Evolutionary conservation across 2,329 filamentous ascomycete species (phyloP), one percentile per base, ranked within the genome.

Genomic region (Sarocladium brachiariae): DNA sequence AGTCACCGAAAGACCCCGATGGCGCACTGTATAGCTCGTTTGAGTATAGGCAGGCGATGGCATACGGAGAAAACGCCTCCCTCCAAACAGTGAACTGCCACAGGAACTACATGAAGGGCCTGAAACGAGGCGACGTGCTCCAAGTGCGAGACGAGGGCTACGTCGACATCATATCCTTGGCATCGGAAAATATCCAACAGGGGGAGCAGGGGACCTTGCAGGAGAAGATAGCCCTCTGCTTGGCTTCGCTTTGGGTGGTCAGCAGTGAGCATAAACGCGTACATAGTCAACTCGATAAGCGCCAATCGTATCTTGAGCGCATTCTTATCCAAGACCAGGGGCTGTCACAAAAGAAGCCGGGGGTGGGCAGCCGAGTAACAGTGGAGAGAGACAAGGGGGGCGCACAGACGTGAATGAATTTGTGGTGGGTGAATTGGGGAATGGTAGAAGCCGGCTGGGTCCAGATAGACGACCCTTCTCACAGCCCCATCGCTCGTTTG

Each of bases 161-260:
- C 24, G 21, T 27, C 7, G n/a, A 14, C 3, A 43, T 43, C 39
- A 10, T n/a, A 16, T 43, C 39, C 21, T 31, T 39, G 5, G 25
- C 39, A 25, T 47, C 43, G 43, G 43, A 33, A 47, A 47, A 47
- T 47, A 47, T 31, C 43, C 13, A 33, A 21, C 43, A 47, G 43
- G 25, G 27, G 14, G 27, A 7, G 7, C 6, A 47, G 7, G 43
- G 13, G 21, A 18, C 43, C 43, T 16, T 47, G 43, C 23, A 25
- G 39, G 16, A 19, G n/a, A 14, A 33, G n/a, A 18, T n/a, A n/a
- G n/a, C 9, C 7, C 8, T 19, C 5, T 25, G 4, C 23, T 43
- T 19, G 43, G 43, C 11, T 16, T 18, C 16, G 43, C 11, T 16
- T 25, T 21, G 43, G 43, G 27, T 18, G 27, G 43, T 47, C 24